These are phyloP conservation scores for Xylariaceae sp. DNA, from an alignment of 2,329 filamentous ascomycete species.

Conservation along the genomic window DNA sequence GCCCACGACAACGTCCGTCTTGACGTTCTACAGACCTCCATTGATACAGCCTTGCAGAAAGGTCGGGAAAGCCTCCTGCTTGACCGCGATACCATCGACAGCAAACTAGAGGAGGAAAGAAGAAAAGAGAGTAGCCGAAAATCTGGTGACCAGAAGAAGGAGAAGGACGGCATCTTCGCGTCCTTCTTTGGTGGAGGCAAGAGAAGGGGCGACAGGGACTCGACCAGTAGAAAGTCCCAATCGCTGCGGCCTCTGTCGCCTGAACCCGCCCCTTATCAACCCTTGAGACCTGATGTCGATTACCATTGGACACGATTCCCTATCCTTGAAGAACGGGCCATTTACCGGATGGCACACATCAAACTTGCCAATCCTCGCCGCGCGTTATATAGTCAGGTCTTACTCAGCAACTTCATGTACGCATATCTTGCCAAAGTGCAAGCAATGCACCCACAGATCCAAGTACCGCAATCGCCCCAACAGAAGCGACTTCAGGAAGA, in stretches of 20 bases:
- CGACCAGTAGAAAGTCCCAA: conserved; percentile 67
- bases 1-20: conserved; percentile 75
- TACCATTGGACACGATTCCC: conserved; percentile 96
- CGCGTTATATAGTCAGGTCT: conserved; percentile 86
- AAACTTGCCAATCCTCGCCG: conserved; percentile 96
- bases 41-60: conserved; percentile 62
- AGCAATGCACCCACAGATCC: conserved; percentile 95
- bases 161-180: conserved; percentile 90
- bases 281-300: conserved; percentile 80
- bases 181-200: conserved; percentile 88
- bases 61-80: conserved; percentile 80
- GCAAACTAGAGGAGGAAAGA: conserved; percentile 72
- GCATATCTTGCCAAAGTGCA: conserved; percentile 98
- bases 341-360: conserved; percentile 98
- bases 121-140: conserved; percentile 78
- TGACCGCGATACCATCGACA: conserved; percentile 70
- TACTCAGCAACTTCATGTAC: conserved; percentile 99
- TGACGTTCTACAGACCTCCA: conserved; percentile 82
- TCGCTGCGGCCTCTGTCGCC: conserved; percentile 72
- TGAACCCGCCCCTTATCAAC: conserved; percentile 66
- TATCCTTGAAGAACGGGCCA: conserved; percentile 91
- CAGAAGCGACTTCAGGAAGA: conserved; percentile 57
- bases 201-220: conserved; percentile 78
- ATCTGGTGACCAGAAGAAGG: conserved; percentile 73
- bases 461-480: conserved; percentile 79